A percentile compares a stretch with the other conserved stretches of the same genome.
Conservation (phyloP, 352 stramenopile genomes). For the Saprolegnia diclina region DNA sequence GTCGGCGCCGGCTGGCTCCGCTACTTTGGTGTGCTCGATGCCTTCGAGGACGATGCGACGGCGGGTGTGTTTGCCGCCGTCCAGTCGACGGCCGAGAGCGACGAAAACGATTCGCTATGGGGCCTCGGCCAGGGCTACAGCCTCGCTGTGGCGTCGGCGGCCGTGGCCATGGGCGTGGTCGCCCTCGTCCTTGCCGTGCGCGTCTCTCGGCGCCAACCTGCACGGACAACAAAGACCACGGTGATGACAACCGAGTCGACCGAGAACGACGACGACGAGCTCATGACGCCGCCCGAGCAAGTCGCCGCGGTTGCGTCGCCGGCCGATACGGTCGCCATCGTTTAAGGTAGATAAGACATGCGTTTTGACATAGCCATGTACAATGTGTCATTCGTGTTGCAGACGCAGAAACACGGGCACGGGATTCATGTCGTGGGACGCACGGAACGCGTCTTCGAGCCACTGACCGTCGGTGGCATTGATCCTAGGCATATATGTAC, state of each 20-base stretch:
- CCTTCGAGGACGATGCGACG: slow-evolving; percentile 20
- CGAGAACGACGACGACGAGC: neutral
- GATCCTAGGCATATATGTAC: neutral
- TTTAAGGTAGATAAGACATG: neutral
- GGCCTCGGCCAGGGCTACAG: neutral
- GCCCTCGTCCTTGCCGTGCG: slow-evolving; percentile 1
- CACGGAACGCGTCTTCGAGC: neutral
- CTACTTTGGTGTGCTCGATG: slow-evolving; percentile 20
- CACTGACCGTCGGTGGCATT: neutral
- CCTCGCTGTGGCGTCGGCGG: neutral
- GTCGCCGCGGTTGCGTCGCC: neutral
- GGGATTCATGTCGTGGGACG: neutral
- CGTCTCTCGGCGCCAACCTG: neutral
- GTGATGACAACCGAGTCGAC: neutral
- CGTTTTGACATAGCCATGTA: neutral
- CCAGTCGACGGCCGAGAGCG: neutral
- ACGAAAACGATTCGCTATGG: neutral
- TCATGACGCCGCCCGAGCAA: neutral
- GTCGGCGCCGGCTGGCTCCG: neutral
- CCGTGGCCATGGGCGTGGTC: neutral
- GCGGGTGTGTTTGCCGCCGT: neutral
- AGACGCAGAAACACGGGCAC: neutral
- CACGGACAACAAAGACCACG: neutral
- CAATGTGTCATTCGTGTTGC: neutral
- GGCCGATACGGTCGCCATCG: neutral